These are phyloP conservation scores for Globisporangium ultimum DNA, from an alignment of 352 stramenopile species.

Conservation along the genomic window DNA sequence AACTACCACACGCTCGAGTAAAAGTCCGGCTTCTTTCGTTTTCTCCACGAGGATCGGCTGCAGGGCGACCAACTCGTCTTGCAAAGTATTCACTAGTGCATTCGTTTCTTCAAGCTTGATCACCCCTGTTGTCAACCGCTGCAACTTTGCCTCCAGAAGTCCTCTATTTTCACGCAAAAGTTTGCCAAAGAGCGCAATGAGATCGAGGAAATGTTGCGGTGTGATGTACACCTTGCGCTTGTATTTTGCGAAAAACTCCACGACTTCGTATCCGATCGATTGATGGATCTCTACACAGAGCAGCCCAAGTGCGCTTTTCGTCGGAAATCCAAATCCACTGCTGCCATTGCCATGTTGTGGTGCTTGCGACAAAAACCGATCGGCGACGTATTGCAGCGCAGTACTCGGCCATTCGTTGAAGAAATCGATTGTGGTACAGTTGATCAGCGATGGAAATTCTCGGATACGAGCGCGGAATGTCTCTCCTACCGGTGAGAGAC, in stretches of 20 bases:
- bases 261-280: constrained; percentile 18
- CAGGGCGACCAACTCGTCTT: constrained; percentile 80
- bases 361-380: constrained; percentile 43
- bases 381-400: constrained; percentile 81
- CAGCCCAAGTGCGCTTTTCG: constrained; percentile 26
- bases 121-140: constrained; percentile 55
- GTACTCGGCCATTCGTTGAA: constrained; percentile 91
- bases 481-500: constrained; percentile 80
- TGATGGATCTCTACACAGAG: constrained; percentile 62
- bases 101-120: constrained; percentile 78
- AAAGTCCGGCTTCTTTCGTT: constrained; percentile 50
- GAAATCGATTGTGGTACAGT: constrained; percentile 93
- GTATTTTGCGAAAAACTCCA: constrained; percentile 29
- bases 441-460: constrained; percentile 92
- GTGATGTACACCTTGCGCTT: constrained; percentile 58
- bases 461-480: constrained; percentile 81
- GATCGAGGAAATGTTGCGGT: constrained; percentile 88
- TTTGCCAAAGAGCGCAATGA: constrained; percentile 85
- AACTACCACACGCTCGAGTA: constrained; percentile 58
- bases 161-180: constrained; percentile 63
- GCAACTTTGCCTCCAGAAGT: constrained; percentile 38
- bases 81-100: constrained; percentile 48
- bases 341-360: neutral
- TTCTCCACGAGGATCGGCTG: constrained; percentile 74
- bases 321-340: constrained; percentile 1